Conservation (phyloP, 2,329 filamentous ascomycete species). For the Xylariaceae sp. region DNA sequence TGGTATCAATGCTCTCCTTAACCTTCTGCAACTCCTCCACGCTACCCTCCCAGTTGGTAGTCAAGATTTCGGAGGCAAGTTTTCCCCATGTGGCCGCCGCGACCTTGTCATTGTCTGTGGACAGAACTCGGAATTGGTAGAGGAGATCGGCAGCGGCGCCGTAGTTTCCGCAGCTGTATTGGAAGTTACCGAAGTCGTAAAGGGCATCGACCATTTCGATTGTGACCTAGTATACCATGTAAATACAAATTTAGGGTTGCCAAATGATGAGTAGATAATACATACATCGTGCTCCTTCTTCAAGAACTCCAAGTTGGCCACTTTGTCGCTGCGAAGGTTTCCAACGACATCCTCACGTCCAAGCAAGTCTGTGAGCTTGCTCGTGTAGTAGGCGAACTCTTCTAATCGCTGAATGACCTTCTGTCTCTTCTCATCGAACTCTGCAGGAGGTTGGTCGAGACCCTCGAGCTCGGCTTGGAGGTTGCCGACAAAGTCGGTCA, state of each 20-base stretch:
- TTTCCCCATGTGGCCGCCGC: constrained; percentile 96
- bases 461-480: constrained; percentile 87
- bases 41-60: constrained; percentile 89
- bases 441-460: constrained; percentile 70
- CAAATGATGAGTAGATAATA: constrained; percentile 15
- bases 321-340: constrained; percentile 92
- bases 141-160: constrained; percentile 83
- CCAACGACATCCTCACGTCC: constrained; percentile 85
- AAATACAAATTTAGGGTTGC: constrained; percentile 1
- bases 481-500: constrained; percentile 95
- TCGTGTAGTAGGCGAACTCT: constrained; percentile 80
- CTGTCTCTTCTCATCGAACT: constrained; percentile 86
- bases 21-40: constrained; percentile 89
- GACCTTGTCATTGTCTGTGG: constrained; percentile 97
- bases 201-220: constrained; percentile 93
- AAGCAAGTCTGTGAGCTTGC: constrained; percentile 82
- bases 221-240: constrained; percentile 58
- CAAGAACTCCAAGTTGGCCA: constrained; percentile 95
- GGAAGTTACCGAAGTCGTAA: constrained; percentile 93
- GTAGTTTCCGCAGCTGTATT: constrained; percentile 97
- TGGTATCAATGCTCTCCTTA: constrained; percentile 87
- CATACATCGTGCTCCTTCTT: constrained; percentile 91
- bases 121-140: constrained; percentile 96
- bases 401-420: constrained; percentile 80
- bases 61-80: constrained; percentile 91